These are phyloP conservation scores for Penicillium cataractarum DNA, from an alignment of 495 filamentous ascomycete species.

Conservation along the genomic window DNA sequence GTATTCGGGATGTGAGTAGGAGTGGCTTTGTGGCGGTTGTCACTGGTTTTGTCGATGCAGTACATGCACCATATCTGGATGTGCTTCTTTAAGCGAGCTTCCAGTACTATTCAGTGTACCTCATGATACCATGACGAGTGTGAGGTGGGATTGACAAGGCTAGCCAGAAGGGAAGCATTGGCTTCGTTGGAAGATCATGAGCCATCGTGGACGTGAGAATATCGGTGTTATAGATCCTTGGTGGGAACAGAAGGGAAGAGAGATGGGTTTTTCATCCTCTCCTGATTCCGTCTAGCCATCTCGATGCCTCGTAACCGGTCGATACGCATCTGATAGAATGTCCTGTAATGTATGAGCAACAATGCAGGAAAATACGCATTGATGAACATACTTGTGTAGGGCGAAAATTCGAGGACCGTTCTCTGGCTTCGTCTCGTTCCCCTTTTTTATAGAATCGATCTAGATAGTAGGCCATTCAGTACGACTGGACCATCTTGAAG, in stretches of 20 bases:
- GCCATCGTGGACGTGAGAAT: neutral
- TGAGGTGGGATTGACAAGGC: neutral
- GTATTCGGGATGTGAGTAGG: neutral
- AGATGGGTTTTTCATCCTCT: constrained; percentile 76
- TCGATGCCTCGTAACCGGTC: constrained; percentile 79
- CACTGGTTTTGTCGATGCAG: neutral
- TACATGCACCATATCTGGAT: neutral
- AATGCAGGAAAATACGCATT: neutral
- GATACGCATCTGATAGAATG: constrained; percentile 84
- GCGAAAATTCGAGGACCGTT: constrained; percentile 75
- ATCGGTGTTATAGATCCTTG: constrained; percentile 52
- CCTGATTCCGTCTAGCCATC: constrained; percentile 77
- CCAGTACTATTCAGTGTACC: neutral
- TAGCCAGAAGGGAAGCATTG: neutral
- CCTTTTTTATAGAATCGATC: constrained; percentile 46
- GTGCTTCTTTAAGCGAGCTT: neutral
- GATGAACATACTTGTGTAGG: constrained; percentile 71
- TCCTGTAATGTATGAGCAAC: constrained; percentile 49
- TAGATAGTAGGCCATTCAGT: constrained; percentile 12
- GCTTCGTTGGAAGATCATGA: neutral
- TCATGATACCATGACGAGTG: neutral
- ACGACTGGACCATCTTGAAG: neutral
- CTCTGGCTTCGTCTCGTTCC: constrained; percentile 37
- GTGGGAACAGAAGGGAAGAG: constrained; percentile 85
- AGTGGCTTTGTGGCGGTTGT: neutral